Percentiles rank a stretch among this genome's conserved stretches.
Evolutionary conservation across 352 stramenopile genomes (phyloP).

Genomic region (Phytophthora hibernalis): DNA sequence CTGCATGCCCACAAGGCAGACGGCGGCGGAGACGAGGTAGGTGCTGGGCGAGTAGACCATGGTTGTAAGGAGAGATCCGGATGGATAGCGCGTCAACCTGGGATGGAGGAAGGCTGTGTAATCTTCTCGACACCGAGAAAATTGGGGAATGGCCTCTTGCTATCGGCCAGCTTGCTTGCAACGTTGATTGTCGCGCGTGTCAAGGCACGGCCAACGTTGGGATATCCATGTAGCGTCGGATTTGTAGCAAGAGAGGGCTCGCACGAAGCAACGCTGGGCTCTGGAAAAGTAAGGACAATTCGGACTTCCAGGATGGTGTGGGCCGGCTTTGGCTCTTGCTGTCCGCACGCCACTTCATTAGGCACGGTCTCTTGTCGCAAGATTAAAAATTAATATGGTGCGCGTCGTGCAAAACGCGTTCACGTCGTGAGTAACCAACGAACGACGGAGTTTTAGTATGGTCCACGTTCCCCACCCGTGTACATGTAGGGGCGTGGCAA

Average conservation of each 20-base stretch:
- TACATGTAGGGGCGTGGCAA: neutral
- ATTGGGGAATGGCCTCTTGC: slow-evolving; percentile 31
- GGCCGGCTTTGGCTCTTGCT: slow-evolving; percentile 7
- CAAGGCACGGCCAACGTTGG: neutral
- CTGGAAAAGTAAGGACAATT: neutral
- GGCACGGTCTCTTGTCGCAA: slow-evolving; percentile 9
- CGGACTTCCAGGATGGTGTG: neutral
- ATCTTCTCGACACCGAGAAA: slow-evolving; percentile 37
- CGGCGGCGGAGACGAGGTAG: slow-evolving; percentile 36
- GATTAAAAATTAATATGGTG: slow-evolving; percentile 11
- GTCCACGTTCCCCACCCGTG: neutral
- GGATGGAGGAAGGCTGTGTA: slow-evolving; percentile 29
- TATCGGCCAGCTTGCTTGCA: neutral
- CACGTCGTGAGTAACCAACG: slow-evolving; percentile 1
- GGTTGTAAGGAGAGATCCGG: slow-evolving; percentile 20
- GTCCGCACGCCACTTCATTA: slow-evolving; percentile 16
- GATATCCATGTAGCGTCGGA: slow-evolving; percentile 7
- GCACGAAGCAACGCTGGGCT: slow-evolving; percentile 2
- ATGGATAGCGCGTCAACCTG: slow-evolving; percentile 30
- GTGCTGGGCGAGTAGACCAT: slow-evolving; percentile 40
- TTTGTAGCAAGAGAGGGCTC: slow-evolving; percentile 1
- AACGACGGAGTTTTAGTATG: neutral
- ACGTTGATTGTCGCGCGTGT: neutral
- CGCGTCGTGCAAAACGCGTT: slow-evolving; percentile 1
- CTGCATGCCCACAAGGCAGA: slow-evolving; percentile 27